Base-by-base conservation (phyloP, 352 stramenopile genomes). In the Detonula confervacea region DNA sequence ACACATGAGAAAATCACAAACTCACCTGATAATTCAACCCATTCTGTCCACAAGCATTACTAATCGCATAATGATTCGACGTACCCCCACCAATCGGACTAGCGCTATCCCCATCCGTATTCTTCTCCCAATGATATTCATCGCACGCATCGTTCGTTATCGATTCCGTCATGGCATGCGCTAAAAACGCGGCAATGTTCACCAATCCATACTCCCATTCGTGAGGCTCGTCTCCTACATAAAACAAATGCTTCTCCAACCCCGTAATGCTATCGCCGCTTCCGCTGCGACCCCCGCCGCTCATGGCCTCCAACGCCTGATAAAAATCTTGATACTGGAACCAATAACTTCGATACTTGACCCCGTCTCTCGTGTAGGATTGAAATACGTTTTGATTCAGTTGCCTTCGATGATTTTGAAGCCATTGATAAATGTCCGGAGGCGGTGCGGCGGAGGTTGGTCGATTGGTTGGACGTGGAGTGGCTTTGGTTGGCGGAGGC, bases 11-110 rank as follows among this genome's bases (percentile, higher is more conserved):
- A n/a, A n/a, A n/a, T n/a, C n/a, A n/a, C n/a, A n/a, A n/a, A n/a
- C n/a, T n/a, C n/a, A n/a, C 60, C 22, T 83, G 73, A 73, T 86
- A 86, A 46, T 47, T 69, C 57, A 70, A 35, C 25, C 64, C 57
- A 33, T 73, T 51, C 35, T 86, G 79, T 22, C 79, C 79, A 61
- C 79, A 86, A 6, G 37, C 42, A 52, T 83, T 83, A 18, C 65
- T 80, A 16, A 74, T 46, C 0, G 79, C 35, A 42, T 83, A 75
- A 27, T 54, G 46, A 54, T 27, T 54, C n/a, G 18, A 29, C 39
- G 12, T 42, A 42, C 5, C 35, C 5, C 39, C 12, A 3, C 12
- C 39, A 49, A 3, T n/a, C 3, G 39, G 4, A 6, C 12, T 49
- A n/a, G 2, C 39, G 12, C 42, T 77, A 65, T 52, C 69, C 65